Percentiles rank a stretch among this genome's conserved stretches.
phyloP scores from a whole-genome alignment of 768 basidiomycete species.

The Suillus variegatus region DNA sequence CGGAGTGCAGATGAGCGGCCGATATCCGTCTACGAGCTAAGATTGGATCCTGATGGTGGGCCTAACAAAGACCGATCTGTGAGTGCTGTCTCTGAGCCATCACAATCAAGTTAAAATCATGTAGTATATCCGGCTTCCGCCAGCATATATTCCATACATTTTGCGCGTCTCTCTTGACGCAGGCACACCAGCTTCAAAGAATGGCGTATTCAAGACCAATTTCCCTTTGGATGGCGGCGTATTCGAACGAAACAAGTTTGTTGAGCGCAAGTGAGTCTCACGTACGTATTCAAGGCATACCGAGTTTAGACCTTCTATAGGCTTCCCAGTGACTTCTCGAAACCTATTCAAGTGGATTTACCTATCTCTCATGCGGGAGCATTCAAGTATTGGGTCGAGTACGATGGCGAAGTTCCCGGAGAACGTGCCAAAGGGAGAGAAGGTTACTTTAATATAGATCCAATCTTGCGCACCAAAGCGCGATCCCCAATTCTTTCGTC shows the following conservation, averaged over 20 bases:
- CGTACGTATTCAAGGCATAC: constrained; percentile 5
- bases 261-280: constrained; percentile 68
- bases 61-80: constrained; percentile 86
- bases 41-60: constrained; percentile 87
- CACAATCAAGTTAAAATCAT: constrained; percentile 12
- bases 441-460: constrained; percentile 97
- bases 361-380: constrained; percentile 97
- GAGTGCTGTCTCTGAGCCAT: constrained; percentile 29
- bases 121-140: constrained; percentile 95
- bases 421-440: constrained; percentile 78
- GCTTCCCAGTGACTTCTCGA: constrained; percentile 83
- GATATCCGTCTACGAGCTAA: constrained; percentile 84
- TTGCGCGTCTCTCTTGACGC: constrained; percentile 90
- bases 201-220: constrained; percentile 94
- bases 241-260: constrained; percentile 76
- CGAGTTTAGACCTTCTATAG: constrained; percentile 38
- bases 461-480: constrained; percentile 73
- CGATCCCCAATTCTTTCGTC: constrained; percentile 73
- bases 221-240: constrained; percentile 92
- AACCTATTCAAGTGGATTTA: constrained; percentile 90
- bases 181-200: constrained; percentile 86
- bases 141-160: constrained; percentile 86
- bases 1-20: constrained; percentile 55
- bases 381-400: constrained; percentile 94
- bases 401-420: constrained; percentile 62